Percentiles rank a stretch among this genome's conserved stretches.
These are phyloP conservation scores for Cercophora samala DNA, from an alignment of 495 filamentous ascomycete species.

Conservation along the genomic window DNA sequence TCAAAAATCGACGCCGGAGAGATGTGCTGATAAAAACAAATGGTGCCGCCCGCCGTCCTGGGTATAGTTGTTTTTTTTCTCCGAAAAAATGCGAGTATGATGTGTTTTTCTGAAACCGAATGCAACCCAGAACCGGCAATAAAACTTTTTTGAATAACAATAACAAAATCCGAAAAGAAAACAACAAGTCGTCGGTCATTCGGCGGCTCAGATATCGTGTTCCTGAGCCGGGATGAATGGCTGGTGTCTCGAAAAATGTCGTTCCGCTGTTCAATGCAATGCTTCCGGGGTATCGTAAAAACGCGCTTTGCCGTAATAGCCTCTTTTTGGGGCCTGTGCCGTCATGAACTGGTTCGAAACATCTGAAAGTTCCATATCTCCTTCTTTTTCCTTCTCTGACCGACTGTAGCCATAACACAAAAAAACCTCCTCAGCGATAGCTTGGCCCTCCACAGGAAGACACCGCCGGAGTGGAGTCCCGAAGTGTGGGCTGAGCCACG, in stretches of 20 bases:
- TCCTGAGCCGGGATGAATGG: constrained; percentile 7
- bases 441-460: background rate
- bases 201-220: constrained; percentile 9
- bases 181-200: constrained; percentile 2
- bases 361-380: constrained; percentile 1
- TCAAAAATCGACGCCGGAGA: constrained; percentile 12
- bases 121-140: background rate
- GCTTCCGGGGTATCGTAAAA: constrained; percentile 21
- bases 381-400: background rate
- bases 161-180: background rate
- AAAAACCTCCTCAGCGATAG: constrained; percentile 1
- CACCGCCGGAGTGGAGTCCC: background rate
- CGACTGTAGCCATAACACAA: background rate
- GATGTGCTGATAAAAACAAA: constrained; percentile 11
- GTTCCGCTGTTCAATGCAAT: constrained; percentile 18
- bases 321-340: background rate
- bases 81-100: background rate
- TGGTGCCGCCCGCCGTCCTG: constrained; percentile 6
- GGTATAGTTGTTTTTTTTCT: constrained; percentile 16
- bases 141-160: background rate
- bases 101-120: constrained; percentile 3
- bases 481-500: background rate
- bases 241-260: constrained; percentile 8
- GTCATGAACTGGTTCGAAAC: background rate
- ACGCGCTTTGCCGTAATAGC: constrained; percentile 7